These are phyloP conservation scores for Fusarium setosum DNA, from an alignment of 2,329 filamentous ascomycete genomes.

Conservation along the genomic window DNA sequence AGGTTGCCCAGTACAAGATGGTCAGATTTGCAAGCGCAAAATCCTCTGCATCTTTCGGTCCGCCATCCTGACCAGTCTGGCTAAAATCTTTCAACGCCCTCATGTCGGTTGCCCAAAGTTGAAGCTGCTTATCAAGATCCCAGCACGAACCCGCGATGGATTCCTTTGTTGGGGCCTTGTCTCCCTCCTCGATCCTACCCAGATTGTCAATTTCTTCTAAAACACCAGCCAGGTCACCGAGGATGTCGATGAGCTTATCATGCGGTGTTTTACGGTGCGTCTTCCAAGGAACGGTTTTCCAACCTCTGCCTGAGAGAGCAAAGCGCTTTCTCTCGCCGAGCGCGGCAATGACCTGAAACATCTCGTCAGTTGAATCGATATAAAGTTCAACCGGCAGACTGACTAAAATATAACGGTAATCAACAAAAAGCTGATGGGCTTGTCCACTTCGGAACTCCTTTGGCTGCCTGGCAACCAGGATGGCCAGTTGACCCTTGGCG, in stretches of 20 bases:
- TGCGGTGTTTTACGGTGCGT: background rate
- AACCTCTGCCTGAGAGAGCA: background rate
- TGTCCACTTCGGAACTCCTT: background rate
- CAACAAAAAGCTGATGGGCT: background rate
- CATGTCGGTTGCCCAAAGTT: background rate
- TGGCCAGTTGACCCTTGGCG: background rate
- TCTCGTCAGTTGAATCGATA: too few relatives aligned
- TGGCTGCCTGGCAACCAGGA: background rate
- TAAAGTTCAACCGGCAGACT: background rate
- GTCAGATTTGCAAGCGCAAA: too few relatives aligned
- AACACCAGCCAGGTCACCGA: background rate
- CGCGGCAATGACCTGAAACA: background rate
- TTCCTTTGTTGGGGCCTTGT: background rate
- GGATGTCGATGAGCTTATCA: background rate
- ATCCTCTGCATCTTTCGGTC: too few relatives aligned
- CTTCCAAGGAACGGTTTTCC: background rate
- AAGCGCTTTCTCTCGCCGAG: background rate
- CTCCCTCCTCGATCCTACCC: background rate
- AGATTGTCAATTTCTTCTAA: background rate
- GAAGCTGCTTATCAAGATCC: background rate
- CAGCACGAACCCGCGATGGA: background rate
- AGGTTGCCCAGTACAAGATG: too few relatives aligned
- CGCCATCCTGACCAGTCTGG: too few relatives aligned
- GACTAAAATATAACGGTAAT: background rate
- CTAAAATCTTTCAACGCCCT: background rate